phyloP scores from a whole-genome alignment of 306 rosid species.

The Corylus avellana region DNA sequence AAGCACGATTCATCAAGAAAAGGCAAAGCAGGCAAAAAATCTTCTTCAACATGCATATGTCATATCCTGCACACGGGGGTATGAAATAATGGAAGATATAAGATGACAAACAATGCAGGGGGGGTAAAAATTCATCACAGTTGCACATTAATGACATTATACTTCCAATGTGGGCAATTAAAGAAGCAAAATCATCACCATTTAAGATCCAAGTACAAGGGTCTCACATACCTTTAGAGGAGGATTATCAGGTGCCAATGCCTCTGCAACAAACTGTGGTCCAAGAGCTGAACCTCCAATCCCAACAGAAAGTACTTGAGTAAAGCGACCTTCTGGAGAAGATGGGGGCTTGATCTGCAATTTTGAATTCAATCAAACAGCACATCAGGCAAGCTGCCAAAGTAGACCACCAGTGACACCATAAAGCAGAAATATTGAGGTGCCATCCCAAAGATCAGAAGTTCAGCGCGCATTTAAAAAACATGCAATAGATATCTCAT shows the following conservation, averaged over 20 bases:
- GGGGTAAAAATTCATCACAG: neutral
- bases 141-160: neutral
- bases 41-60: neutral
- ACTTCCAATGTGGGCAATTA: neutral
- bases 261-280: conserved; percentile 98
- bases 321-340: conserved; percentile 67
- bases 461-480: neutral
- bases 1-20: neutral
- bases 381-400: conserved; percentile 9
- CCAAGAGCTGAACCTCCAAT: conserved; percentile 99
- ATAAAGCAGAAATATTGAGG: neutral
- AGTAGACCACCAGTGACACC: conserved; percentile 8
- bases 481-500: neutral
- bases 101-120: neutral
- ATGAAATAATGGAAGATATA: neutral
- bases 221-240: conserved; percentile 72
- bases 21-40: neutral
- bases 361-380: neutral
- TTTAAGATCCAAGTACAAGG: neutral
- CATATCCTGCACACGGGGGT: neutral
- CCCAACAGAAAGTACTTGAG: conserved; percentile 84
- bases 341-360: conserved; percentile 91
- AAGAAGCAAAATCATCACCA: conserved; percentile 19
- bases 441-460: neutral
- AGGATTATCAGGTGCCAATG: conserved; percentile 97